These are phyloP conservation scores for Solanum hybrid DNA, from an alignment of 305 asterid species.

Conservation along the genomic window DNA sequence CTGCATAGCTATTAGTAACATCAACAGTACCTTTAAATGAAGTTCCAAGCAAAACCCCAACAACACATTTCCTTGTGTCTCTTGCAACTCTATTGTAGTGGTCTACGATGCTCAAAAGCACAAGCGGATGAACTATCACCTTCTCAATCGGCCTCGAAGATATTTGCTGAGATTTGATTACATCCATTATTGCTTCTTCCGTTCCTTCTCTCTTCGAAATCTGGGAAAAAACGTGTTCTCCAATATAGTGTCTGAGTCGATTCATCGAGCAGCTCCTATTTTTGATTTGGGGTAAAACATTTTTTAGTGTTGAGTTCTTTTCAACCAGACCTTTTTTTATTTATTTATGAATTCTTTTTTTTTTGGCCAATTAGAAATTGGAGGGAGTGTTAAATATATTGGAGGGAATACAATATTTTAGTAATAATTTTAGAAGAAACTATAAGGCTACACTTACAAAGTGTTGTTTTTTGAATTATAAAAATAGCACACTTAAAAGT, in stretches of 20 bases:
- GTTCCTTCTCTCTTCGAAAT: not conserved
- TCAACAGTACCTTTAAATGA: constrained; percentile 83
- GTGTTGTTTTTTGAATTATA: no score
- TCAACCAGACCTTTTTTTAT: no score
- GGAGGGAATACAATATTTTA: no score
- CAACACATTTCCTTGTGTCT: constrained; percentile 49
- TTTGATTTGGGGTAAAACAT: no score
- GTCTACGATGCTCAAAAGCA: constrained; percentile 81
- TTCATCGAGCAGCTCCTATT: no score
- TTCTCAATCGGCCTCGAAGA: constrained; percentile 65
- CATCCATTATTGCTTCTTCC: constrained; percentile 44
- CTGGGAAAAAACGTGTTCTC: not conserved
- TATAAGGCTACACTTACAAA: no score
- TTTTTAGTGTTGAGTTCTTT: no score
- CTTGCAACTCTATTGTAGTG: constrained; percentile 89
- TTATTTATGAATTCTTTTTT: no score
- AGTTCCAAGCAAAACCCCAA: constrained; percentile 75
- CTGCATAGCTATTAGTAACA: constrained; percentile 89
- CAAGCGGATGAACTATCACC: constrained; percentile 87
- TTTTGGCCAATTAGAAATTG: no score
- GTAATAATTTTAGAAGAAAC: no score
- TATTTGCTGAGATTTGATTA: constrained; percentile 79
- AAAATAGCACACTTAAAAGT: no score
- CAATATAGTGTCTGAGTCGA: not conserved
- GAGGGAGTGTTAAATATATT: no score